These are phyloP conservation scores for Cucurbita pepo DNA, from an alignment of 306 rosid genomes.

Conservation along the genomic window DNA sequence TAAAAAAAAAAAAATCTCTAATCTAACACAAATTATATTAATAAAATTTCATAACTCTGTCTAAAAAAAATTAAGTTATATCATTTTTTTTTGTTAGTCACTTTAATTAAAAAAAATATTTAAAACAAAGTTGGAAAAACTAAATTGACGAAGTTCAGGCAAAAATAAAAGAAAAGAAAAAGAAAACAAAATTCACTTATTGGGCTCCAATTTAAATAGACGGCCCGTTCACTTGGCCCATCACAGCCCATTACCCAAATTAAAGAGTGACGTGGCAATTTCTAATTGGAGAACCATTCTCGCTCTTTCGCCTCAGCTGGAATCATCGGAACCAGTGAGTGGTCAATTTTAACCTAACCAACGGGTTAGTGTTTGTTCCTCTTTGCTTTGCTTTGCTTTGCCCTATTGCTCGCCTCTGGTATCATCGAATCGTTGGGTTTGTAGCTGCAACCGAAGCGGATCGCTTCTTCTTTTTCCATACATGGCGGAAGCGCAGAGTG, in stretches of 20 bases:
- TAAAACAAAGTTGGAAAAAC: too few species aligned
- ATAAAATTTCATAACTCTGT: too few species aligned
- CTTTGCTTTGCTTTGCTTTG: neutral
- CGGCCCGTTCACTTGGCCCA: neutral
- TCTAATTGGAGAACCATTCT: neutral
- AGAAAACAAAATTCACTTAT: too few species aligned
- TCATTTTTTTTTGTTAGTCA: too few species aligned
- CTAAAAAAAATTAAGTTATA: too few species aligned
- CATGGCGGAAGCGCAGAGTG: conserved; percentile 57
- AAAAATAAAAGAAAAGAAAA: too few species aligned
- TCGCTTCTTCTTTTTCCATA: conserved; percentile 22
- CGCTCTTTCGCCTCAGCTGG: neutral
- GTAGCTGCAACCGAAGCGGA: conserved; percentile 4
- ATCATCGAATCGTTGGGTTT: neutral
- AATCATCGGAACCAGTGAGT: neutral
- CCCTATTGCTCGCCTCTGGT: conserved; percentile 1
- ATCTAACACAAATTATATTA: too few species aligned
- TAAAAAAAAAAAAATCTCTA: too few species aligned
- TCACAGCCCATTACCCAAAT: neutral
- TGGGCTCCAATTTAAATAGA: neutral
- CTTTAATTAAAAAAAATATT: too few species aligned
- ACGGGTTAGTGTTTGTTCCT: neutral
- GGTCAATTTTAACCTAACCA: conserved; percentile 14
- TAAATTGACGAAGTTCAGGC: too few species aligned
- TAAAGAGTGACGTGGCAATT: neutral